Evolutionary conservation across 2,329 filamentous ascomycete species (phyloP).

Genomic region (Colletotrichum noveboracense): DNA sequence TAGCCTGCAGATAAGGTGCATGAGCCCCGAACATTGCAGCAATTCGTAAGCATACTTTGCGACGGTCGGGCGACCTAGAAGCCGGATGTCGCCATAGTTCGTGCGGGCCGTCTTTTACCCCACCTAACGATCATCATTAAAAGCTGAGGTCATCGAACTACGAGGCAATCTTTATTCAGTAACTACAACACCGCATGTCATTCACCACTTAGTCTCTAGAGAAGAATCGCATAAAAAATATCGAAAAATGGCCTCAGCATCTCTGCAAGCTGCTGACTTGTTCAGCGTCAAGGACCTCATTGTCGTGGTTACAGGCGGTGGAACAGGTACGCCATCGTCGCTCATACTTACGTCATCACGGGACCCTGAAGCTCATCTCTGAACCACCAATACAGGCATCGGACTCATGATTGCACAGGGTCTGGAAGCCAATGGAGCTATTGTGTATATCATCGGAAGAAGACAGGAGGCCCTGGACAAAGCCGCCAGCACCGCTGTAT

Average conservation of each 20-base stretch:
- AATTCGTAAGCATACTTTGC: not conserved
- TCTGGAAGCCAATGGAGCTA: constrained; percentile 54
- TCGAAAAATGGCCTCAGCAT: constrained; percentile 22
- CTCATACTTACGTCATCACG: not conserved
- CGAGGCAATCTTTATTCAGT: constrained; percentile 8
- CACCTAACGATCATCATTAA: not conserved
- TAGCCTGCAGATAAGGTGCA: not conserved
- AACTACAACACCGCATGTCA: constrained; percentile 3
- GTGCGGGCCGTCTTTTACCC: not conserved
- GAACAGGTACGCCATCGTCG: constrained; percentile 24
- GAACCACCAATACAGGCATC: constrained; percentile 41
- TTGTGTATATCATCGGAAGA: constrained; percentile 57
- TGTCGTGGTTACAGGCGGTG: constrained; percentile 61
- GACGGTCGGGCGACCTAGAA: not conserved
- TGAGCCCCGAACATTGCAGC: not conserved
- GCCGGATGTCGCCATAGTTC: constrained; percentile 15
- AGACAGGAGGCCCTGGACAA: constrained; percentile 46
- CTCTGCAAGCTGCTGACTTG: constrained; percentile 32
- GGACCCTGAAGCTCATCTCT: not conserved
- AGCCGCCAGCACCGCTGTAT: constrained; percentile 37
- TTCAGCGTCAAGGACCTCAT: constrained; percentile 57
- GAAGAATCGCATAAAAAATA: not conserved
- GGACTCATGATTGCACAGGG: constrained; percentile 55
- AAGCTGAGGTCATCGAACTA: not conserved
- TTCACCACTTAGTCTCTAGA: not conserved